Percentiles rank a stretch among this genome's conserved stretches.
Evolutionary conservation across 2,329 filamentous ascomycete genomes (phyloP).

Genomic region (Conoideocrella luteorostrata): DNA sequence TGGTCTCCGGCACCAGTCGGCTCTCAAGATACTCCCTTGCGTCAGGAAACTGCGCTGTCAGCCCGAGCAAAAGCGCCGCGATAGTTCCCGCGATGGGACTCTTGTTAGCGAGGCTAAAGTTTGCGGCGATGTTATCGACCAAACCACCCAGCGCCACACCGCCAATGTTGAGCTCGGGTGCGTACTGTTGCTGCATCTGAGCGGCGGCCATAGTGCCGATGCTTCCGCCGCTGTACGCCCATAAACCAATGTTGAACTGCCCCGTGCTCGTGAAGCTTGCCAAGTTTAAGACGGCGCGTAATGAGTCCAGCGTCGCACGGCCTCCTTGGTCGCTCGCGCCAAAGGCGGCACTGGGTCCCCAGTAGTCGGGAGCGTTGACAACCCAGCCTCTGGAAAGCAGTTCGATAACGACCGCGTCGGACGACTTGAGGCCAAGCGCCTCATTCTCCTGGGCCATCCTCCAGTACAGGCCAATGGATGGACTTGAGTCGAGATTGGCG

Average conservation of each 20-base stretch:
- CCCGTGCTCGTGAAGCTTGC: background rate
- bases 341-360: constrained; percentile 36
- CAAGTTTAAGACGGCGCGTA: constrained; percentile 28
- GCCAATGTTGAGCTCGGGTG: constrained; percentile 9
- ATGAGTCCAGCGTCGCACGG: constrained; percentile 33
- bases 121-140: constrained; percentile 12
- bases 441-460: constrained; percentile 8
- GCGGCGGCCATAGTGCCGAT: constrained; percentile 13
- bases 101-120: constrained; percentile 11
- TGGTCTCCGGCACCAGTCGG: constrained; percentile 5
- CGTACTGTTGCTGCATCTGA: constrained; percentile 14
- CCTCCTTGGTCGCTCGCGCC: constrained; percentile 31
- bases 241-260: background rate
- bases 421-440: background rate
- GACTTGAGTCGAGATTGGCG: constrained; percentile 14
- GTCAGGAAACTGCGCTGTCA: constrained; percentile 14
- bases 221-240: constrained; percentile 17
- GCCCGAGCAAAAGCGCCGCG: constrained; percentile 12
- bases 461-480: constrained; percentile 12
- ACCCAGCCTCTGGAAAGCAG: background rate
- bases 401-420: background rate
- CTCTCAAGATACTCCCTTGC: constrained; percentile 12
- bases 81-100: constrained; percentile 11
- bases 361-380: constrained; percentile 32
- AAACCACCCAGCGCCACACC: constrained; percentile 15